Base-by-base conservation (phyloP, 768 basidiomycete genomes). In the Boletales sp. region DNA sequence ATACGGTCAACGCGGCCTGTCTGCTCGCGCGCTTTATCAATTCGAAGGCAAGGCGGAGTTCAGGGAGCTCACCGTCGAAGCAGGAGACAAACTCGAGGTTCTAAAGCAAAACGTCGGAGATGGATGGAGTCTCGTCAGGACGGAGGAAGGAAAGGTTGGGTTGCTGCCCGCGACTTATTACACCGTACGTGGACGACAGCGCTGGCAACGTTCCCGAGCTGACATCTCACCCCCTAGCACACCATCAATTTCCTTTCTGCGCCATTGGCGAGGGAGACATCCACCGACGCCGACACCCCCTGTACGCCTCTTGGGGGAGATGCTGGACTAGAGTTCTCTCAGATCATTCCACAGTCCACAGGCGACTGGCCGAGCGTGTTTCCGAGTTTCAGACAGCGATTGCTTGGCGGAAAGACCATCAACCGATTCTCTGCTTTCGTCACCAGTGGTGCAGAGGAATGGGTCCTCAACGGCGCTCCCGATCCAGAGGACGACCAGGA, bases 381-480 rank as follows among this genome's bases (percentile, higher is more conserved):
- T 54, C 86, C 87, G 2, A 87, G 80, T 64, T 86, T 89, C 58
- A 73, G 83, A 9, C 80, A 80, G 47, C 84, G 81, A 55, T 73
- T 91, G 0, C 78, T 92, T 1, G 83, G 87, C 29, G 87, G 89
- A 10, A 90, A 84, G 67, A 82, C 81, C 40, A 67, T 91, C 47
- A 90, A 91, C 64, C 78, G 89, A n/a, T 92, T 92, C 69, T 90
- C 88, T 1, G 84, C 77, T 48, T 92, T 91, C 64, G 89, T 92
- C 13, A 89, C 86, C 8, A 89, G 85, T 50, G 90, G 90, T 32
- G 90, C 90, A 10, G 90, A 92, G 64, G 84, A 84, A 45, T 92
- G 83, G 71, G 77, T 91, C 8, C 76, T 91, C n/a, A 80, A 84
- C 43, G 90, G 90, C 5, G 72, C 69, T 24, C 65, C 58, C 9